These are phyloP conservation scores for Pleurotus tuoliensis DNA, from an alignment of 768 basidiomycete species.

Conservation along the genomic window DNA sequence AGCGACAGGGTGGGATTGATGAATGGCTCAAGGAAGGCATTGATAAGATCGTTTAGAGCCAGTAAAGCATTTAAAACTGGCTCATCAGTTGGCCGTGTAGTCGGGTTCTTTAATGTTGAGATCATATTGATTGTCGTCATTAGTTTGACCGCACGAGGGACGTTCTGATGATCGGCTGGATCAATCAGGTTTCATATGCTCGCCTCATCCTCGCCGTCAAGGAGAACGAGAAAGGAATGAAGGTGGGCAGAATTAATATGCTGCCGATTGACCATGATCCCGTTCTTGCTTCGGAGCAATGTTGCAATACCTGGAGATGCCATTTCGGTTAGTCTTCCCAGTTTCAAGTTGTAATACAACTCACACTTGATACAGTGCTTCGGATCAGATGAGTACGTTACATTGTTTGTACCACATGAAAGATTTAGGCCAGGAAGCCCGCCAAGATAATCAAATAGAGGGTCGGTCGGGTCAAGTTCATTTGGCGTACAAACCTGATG, in stretches of 20 bases:
- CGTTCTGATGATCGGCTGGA: conserved; percentile 27
- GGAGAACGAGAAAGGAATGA: conserved; percentile 13
- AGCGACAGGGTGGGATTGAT: conserved; percentile 16
- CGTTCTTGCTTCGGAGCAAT: conserved; percentile 9
- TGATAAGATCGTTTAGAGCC: conserved; percentile 24
- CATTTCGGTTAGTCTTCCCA: no score
- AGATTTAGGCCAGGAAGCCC: conserved; percentile 13
- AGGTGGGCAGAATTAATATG: conserved; percentile 19
- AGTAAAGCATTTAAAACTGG: conserved; percentile 14
- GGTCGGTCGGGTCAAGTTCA: neutral
- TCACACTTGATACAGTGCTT: conserved; percentile 15
- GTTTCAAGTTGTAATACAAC: no score
- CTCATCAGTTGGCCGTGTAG: conserved; percentile 15
- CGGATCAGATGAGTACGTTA: conserved; percentile 11
- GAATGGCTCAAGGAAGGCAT: conserved; percentile 23
- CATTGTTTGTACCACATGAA: conserved; percentile 4
- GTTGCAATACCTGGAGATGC: neutral
- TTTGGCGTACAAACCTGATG: conserved; percentile 5
- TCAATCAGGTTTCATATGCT: conserved; percentile 19
- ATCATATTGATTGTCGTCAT: conserved; percentile 16
- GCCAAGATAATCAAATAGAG: conserved; percentile 7
- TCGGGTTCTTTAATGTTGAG: conserved; percentile 8
- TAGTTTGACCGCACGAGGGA: conserved; percentile 26
- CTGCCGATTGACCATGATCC: conserved; percentile 12
- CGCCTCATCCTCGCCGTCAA: conserved; percentile 9